These are phyloP conservation scores for Pinus taeda DNA, from an alignment of 75 land plant species.

Conservation along the genomic window DNA sequence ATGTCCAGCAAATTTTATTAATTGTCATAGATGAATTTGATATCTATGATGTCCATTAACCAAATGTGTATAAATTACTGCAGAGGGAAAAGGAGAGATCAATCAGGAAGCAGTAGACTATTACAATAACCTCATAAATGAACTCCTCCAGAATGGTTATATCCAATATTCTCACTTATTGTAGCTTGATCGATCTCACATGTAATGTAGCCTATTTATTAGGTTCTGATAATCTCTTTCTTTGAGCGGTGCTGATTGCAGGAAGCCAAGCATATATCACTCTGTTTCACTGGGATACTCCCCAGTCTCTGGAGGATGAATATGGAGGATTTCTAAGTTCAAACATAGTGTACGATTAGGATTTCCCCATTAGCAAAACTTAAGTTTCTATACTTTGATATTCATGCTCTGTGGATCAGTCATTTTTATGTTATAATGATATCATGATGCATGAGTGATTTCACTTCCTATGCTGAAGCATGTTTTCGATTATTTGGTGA, in stretches of 20 bases:
- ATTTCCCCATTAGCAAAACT: neutral
- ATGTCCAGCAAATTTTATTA: no score
- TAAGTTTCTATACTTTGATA: neutral
- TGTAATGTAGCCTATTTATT: no score
- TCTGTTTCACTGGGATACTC: slow-evolving; percentile 32
- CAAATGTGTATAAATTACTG: no score
- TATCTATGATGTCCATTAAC: no score
- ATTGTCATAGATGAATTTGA: no score
- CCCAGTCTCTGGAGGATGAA: slow-evolving; percentile 43
- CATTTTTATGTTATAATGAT: no score
- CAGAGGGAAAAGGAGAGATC: slow-evolving; percentile 13
- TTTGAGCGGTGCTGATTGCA: neutral
- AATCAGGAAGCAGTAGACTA: slow-evolving; percentile 43
- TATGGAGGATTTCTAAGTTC: slow-evolving; percentile 41
- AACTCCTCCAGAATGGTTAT: slow-evolving; percentile 24
- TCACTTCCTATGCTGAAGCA: slow-evolving; percentile 40
- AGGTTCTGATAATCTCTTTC: no score
- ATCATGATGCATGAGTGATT: slow-evolving; percentile 41
- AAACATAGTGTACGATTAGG: slow-evolving; percentile 11
- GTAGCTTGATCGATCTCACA: no score
- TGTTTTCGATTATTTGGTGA: slow-evolving; percentile 70
- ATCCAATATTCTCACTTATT: no score
- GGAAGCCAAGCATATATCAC: slow-evolving; percentile 39
- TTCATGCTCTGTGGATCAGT: neutral
- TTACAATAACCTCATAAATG: slow-evolving; percentile 48